phyloP scores from a whole-genome alignment of 495 filamentous ascomycete genomes.

The Aspergillus avenaceus region DNA sequence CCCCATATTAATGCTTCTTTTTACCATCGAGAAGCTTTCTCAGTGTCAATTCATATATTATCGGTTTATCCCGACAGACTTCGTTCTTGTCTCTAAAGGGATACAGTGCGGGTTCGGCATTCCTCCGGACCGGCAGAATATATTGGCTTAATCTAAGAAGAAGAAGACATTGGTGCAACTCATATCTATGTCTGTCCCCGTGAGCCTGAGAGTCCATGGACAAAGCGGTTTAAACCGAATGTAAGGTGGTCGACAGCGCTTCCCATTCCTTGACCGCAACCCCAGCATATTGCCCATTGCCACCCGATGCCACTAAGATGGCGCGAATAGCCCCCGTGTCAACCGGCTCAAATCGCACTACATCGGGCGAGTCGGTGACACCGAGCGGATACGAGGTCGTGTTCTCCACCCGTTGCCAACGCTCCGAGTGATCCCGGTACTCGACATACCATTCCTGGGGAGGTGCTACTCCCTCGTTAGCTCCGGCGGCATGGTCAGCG shows the following conservation, averaged over 20 bases:
- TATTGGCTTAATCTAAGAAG: too few relatives aligned
- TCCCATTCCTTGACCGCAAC: conserved; percentile 3
- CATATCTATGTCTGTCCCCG: too few relatives aligned
- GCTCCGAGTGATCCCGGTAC: background rate
- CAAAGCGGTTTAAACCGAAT: background rate
- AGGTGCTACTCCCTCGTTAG: background rate
- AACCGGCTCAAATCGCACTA: background rate
- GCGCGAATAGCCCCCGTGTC: background rate
- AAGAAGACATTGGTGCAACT: too few relatives aligned
- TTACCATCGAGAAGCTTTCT: too few relatives aligned
- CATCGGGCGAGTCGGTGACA: background rate
- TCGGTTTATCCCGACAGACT: too few relatives aligned
- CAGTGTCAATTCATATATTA: too few relatives aligned
- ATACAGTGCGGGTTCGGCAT: too few relatives aligned
- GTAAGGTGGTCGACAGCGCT: conserved; percentile 1
- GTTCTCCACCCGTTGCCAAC: background rate
- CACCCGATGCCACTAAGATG: background rate
- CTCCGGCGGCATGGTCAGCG: background rate
- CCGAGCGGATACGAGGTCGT: background rate
- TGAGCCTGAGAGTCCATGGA: too few relatives aligned
- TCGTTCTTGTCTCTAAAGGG: too few relatives aligned
- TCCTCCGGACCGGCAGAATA: too few relatives aligned
- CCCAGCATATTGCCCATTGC: background rate
- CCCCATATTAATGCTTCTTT: background rate
- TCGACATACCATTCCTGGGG: conserved; percentile 1